Conservation (phyloP, 805 yeast genomes). For the Saccharomycopsis fibuligera region DNA sequence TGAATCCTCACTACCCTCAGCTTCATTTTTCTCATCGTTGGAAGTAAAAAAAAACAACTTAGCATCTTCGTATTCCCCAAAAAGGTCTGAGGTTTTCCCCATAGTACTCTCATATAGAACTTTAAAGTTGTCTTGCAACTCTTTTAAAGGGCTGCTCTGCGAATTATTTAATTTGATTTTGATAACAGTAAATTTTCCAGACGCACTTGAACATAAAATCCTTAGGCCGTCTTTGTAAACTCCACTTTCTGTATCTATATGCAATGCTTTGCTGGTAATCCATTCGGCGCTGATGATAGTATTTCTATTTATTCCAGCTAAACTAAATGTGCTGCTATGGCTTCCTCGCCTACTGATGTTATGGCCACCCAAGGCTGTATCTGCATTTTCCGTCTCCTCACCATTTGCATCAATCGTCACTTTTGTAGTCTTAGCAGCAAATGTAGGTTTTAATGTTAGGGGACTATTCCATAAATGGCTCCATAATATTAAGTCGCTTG, state of each 20-base stretch:
- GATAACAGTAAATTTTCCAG: background rate
- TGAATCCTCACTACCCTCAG: too few relatives aligned
- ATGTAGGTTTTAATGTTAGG: background rate
- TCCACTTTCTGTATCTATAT: too few relatives aligned
- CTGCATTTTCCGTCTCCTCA: background rate
- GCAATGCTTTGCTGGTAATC: too few relatives aligned
- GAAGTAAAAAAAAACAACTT: too few relatives aligned
- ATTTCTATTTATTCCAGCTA: too few relatives aligned
- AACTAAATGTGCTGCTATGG: too few relatives aligned
- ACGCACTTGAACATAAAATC: background rate
- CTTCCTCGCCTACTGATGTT: too few relatives aligned
- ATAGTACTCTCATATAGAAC: background rate
- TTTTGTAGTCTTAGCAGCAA: background rate
- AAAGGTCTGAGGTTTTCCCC: too few relatives aligned
- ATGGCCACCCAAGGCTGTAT: background rate
- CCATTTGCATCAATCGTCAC: background rate
- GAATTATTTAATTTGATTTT: background rate
- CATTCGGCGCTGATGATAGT: too few relatives aligned
- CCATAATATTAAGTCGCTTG: conserved; percentile 10
- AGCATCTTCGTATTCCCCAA: too few relatives aligned
- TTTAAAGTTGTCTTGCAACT: background rate
- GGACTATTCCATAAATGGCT: conserved; percentile 2
- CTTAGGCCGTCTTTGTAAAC: too few relatives aligned
- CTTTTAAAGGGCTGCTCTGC: background rate
- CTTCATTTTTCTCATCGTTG: too few relatives aligned